Base-by-base conservation (phyloP, 2,329 filamentous ascomycete genomes). In the Niveomyces coronatus region DNA sequence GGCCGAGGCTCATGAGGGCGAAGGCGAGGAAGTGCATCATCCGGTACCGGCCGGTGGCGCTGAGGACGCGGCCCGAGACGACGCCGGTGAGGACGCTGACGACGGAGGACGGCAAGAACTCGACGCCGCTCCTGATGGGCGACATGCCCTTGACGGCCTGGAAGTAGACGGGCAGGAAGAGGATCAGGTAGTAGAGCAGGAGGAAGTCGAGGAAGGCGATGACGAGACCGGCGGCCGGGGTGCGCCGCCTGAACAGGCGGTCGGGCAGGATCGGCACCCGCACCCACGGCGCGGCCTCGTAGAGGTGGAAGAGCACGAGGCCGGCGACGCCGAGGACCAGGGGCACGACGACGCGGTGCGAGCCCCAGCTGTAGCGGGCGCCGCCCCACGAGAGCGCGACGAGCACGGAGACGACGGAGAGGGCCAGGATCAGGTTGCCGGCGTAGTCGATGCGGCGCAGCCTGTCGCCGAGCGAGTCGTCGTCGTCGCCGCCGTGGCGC, bases 161-260 rank as follows among this genome's bases (percentile, higher is more conserved):
- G 34, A 41, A 44, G 34, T 38, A 40, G 14, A 44, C 20, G 3
- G 42, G 38, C 19, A 44, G 23, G 42, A 41, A 41, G 17, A 35
- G 41, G 17, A 40, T 20, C 14, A 19, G 26, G 32, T 33, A 39
- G 22, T 30, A 31, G 11, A 16, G 23, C 16, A 37, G 13, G 5
- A 40, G 7, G 9, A 18, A 18, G 28, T 40, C 19, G 14, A 31
- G 10, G 23, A 41, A 44, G 13, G 33, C 36, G 30, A 33, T 19
- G 19, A 35, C n/a, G 10, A 35, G 26, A 6, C 19, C 37, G 0
- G 53, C 54, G 0, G 47, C 52, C 7, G 56, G 11, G 1, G 64
- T 68, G 5, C 60, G 53, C 43, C 65, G 67, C 3, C 44, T 49
- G 48, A 70, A 68, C 9, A 70, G 52, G 9, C 52, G 49, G 1